Percentiles rank a stretch among this genome's conserved stretches.
Evolutionary conservation across 2,329 filamentous ascomycete species (phyloP).

Genomic region (Penicillium sp.): DNA sequence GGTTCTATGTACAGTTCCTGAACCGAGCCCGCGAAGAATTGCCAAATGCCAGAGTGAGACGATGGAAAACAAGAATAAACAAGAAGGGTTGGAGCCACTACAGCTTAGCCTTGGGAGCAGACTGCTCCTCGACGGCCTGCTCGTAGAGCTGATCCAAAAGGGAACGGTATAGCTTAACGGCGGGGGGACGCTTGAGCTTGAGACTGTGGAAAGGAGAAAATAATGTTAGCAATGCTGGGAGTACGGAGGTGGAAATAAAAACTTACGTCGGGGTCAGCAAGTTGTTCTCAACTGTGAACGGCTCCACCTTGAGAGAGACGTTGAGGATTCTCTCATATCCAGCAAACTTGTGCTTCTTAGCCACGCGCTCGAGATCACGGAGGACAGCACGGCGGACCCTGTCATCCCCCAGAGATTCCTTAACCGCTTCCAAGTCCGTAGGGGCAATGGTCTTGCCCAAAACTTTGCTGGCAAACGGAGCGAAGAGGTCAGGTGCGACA

Average conservation of each 20-base stretch:
- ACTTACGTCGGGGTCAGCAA: constrained; percentile 57
- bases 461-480: constrained; percentile 74
- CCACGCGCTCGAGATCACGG: constrained; percentile 75
- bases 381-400: constrained; percentile 73
- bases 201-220: constrained; percentile 47
- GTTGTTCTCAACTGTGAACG: constrained; percentile 91
- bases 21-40: constrained; percentile 6
- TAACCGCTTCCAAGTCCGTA: constrained; percentile 66
- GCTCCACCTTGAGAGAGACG: constrained; percentile 74
- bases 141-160: constrained; percentile 62
- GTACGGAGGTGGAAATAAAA: constrained; percentile 36
- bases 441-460: constrained; percentile 65
- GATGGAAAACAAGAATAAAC: background rate
- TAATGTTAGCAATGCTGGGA: constrained; percentile 18
- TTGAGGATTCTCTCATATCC: constrained; percentile 82
- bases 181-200: constrained; percentile 70
- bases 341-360: constrained; percentile 83
- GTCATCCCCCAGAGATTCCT: constrained; percentile 64
- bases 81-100: constrained; percentile 21
- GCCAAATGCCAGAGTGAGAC: background rate
- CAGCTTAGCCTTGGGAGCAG: constrained; percentile 43
- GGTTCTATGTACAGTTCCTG: constrained; percentile 12
- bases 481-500: constrained; percentile 80
- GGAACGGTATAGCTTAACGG: constrained; percentile 61
- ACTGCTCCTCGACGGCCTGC: constrained; percentile 48